These are phyloP conservation scores for Nyctanthes arbortristis DNA, from an alignment of 257 asterid species.

Conservation along the genomic window DNA sequence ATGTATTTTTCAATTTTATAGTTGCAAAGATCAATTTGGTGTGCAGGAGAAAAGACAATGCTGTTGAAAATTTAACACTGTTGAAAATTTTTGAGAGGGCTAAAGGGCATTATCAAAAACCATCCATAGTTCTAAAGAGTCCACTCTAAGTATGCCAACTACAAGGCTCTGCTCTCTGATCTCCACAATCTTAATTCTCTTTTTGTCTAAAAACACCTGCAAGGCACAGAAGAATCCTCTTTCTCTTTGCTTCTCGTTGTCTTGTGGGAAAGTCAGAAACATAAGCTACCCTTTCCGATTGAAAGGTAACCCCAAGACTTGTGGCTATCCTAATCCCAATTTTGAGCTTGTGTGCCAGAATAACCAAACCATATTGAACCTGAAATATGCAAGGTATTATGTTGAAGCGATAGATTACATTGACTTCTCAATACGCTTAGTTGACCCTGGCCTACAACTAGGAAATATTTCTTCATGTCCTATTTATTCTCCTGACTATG, in stretches of 20 bases:
- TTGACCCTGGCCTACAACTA: slow-evolving; percentile 34
- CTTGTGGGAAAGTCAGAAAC: slow-evolving; percentile 37
- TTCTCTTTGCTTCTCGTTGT: slow-evolving; percentile 37
- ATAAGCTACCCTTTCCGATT: slow-evolving; percentile 42
- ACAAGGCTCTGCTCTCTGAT: background rate
- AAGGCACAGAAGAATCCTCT: slow-evolving; percentile 30
- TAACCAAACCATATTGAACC: slow-evolving; percentile 33
- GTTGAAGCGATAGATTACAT: slow-evolving; percentile 42
- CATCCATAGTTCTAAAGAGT: background rate
- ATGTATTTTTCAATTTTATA: too few species aligned
- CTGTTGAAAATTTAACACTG: background rate
- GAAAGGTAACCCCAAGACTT: slow-evolving; percentile 18
- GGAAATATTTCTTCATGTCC: slow-evolving; percentile 43
- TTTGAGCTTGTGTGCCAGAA: slow-evolving; percentile 35
- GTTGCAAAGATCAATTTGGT: background rate
- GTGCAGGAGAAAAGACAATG: background rate
- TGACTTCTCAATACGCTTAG: slow-evolving; percentile 29
- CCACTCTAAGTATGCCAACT: slow-evolving; percentile 14
- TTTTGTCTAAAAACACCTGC: slow-evolving; percentile 20
- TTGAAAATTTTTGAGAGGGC: background rate
- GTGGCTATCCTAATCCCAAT: slow-evolving; percentile 34
- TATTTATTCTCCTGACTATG: too few species aligned
- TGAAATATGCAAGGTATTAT: slow-evolving; percentile 16
- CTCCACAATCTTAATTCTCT: slow-evolving; percentile 24
- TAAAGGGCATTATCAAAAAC: too few species aligned